phyloP scores from a whole-genome alignment of 1,284 basidiomycete species.

The Grifola frondosa region DNA sequence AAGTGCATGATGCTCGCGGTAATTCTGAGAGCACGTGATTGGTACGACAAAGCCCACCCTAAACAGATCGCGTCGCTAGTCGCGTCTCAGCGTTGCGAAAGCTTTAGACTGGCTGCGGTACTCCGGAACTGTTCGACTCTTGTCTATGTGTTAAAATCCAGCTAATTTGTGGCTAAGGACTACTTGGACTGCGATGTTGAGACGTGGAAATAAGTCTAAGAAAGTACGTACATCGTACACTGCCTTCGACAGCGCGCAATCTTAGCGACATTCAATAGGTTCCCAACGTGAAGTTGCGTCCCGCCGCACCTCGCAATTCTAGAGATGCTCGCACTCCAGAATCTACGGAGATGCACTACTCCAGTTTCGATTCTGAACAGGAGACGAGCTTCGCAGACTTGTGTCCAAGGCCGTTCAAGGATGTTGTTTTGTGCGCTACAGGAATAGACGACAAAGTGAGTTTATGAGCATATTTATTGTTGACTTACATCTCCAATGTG shows the following conservation, averaged over 20 bases:
- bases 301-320: slow-evolving; percentile 40
- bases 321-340: slow-evolving; percentile 14
- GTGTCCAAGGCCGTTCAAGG: slow-evolving; percentile 66
- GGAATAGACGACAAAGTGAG: slow-evolving; percentile 67
- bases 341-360: slow-evolving; percentile 18
- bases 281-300: slow-evolving; percentile 73
- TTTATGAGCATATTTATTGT: background rate
- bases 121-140: background rate
- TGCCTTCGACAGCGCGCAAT: background rate
- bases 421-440: slow-evolving; percentile 68
- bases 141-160: too few species aligned
- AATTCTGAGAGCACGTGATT: slow-evolving; percentile 8
- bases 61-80: slow-evolving; percentile 10
- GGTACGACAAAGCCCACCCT: slow-evolving; percentile 27
- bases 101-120: too few species aligned
- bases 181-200: too few species aligned
- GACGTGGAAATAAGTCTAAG: slow-evolving; percentile 43
- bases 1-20: too few species aligned
- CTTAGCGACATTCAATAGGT: slow-evolving; percentile 43
- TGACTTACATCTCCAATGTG: slow-evolving; percentile 11
- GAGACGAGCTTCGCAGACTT: slow-evolving; percentile 41
- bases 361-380: slow-evolving; percentile 25
- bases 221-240: slow-evolving; percentile 34
- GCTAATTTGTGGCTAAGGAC: too few species aligned
- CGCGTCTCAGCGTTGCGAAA: too few species aligned